phyloP scores from a whole-genome alignment of 1,284 basidiomycete genomes.

The Ustilago loliicola region DNA sequence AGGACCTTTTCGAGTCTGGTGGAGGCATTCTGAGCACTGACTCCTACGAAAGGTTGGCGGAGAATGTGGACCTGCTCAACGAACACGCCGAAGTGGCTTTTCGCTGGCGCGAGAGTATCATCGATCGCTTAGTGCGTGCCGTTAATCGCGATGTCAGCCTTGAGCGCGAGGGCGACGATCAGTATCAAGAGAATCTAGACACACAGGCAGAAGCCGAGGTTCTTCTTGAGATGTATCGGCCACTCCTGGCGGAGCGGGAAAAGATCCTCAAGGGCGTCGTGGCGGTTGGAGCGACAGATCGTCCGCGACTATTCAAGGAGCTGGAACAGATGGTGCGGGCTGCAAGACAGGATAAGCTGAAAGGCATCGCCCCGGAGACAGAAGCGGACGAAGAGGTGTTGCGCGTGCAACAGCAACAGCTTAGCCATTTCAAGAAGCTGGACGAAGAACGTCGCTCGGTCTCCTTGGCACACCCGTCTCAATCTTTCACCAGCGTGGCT shows the following conservation, averaged over 20 bases:
- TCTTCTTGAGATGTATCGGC: conserved; percentile 66
- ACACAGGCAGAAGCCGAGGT: conserved; percentile 66
- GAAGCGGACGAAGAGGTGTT: conserved; percentile 45
- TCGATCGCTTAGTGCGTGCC: conserved; percentile 46
- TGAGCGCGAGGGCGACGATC: conserved; percentile 65
- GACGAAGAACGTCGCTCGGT: conserved; percentile 53
- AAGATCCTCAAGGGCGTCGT: conserved; percentile 58
- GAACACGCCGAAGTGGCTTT: conserved; percentile 53
- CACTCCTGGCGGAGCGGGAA: conserved; percentile 62
- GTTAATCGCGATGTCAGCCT: conserved; percentile 66
- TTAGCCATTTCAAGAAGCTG: conserved; percentile 58
- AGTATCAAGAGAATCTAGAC: conserved; percentile 67
- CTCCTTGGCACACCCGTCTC: conserved; percentile 11
- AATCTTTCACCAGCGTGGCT: conserved; percentile 33
- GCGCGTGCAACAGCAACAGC: conserved; percentile 55
- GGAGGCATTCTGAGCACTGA: conserved; percentile 35
- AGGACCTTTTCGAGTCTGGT: conserved; percentile 27
- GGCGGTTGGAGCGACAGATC: conserved; percentile 56
- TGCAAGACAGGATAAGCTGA: conserved; percentile 35
- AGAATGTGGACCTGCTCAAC: conserved; percentile 40
- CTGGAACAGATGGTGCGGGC: conserved; percentile 48
- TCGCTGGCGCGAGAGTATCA: conserved; percentile 57
- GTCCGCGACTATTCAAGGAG: conserved; percentile 56
- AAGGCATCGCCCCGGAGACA: conserved; percentile 30
- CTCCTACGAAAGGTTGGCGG: conserved; percentile 12